Conservation (phyloP, 2,329 filamentous ascomycete species). For the Sclerotinia borealis region DNA sequence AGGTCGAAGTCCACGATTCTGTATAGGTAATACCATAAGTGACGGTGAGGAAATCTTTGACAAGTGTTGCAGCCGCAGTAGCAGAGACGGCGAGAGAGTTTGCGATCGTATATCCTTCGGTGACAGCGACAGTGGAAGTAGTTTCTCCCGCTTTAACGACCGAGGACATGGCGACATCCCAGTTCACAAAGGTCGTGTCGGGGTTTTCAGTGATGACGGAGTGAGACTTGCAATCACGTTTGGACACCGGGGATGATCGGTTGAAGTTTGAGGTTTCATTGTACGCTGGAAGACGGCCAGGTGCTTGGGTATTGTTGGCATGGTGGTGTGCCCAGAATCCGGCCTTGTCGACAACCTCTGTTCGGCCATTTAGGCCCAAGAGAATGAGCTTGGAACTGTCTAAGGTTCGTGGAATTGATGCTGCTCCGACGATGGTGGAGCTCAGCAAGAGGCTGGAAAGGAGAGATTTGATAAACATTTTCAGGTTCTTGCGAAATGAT, state of each 20-base stretch:
- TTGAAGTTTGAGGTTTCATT: neutral
- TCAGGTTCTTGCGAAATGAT: neutral
- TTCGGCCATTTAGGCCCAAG: neutral
- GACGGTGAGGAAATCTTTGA: neutral
- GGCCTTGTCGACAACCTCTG: constrained; percentile 3
- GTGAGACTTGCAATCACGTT: neutral
- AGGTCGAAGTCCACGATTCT: neutral
- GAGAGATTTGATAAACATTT: neutral
- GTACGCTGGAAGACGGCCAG: neutral
- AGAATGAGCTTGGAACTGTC: constrained; percentile 2
- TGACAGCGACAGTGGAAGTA: neutral
- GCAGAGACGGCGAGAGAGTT: neutral
- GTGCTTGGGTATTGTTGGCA: neutral
- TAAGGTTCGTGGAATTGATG: neutral
- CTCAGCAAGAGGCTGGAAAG: constrained; percentile 1
- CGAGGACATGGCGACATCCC: constrained; percentile 3
- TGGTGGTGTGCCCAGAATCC: neutral
- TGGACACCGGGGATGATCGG: neutral
- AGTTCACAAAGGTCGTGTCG: neutral
- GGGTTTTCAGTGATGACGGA: neutral
- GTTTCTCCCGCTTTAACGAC: neutral
- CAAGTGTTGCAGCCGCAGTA: neutral
- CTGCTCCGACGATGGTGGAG: neutral
- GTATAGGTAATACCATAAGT: neutral
- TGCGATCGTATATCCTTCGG: neutral